Percentiles rank a stretch among this genome's conserved stretches.
Evolutionary conservation across 805 yeast species (phyloP).

Genomic region (Kodamaea kakaduensis): DNA sequence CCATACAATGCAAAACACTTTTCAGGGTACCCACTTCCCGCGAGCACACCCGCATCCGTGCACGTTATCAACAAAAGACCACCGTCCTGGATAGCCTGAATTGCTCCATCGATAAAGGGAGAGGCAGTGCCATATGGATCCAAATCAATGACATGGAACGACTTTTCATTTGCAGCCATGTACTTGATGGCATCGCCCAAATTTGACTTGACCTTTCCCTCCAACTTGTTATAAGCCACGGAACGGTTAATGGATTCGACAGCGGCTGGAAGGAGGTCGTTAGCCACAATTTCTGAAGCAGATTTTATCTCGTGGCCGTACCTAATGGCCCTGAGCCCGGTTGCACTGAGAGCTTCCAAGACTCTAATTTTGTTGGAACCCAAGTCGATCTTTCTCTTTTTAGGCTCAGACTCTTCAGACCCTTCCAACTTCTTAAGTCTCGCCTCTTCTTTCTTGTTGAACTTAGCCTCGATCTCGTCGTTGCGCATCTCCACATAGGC

Average conservation of each 20-base stretch:
- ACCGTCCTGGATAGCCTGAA: slow-evolving; percentile 76
- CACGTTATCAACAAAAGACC: slow-evolving; percentile 90
- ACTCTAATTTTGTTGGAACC: slow-evolving; percentile 44
- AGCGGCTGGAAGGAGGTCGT: slow-evolving; percentile 83
- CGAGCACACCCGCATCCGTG: slow-evolving; percentile 92
- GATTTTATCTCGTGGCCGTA: slow-evolving; percentile 88
- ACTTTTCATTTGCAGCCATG: slow-evolving; percentile 52
- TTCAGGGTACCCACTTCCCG: slow-evolving; percentile 95
- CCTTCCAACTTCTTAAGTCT: slow-evolving; percentile 9
- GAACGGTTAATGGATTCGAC: slow-evolving; percentile 75
- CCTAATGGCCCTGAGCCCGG: slow-evolving; percentile 90
- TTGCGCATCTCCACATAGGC: slow-evolving; percentile 76
- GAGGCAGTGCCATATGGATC: slow-evolving; percentile 98
- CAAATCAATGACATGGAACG: slow-evolving; percentile 82
- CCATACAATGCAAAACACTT: slow-evolving; percentile 95
- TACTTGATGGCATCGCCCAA: slow-evolving; percentile 88
- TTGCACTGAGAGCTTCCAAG: slow-evolving; percentile 89
- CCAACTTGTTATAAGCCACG: slow-evolving; percentile 60
- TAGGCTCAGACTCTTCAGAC: slow-evolving; percentile 7
- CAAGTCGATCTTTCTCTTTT: slow-evolving; percentile 14
- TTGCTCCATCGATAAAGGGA: slow-evolving; percentile 90
- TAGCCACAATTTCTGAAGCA: slow-evolving; percentile 73
- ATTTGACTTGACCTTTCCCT: slow-evolving; percentile 56
- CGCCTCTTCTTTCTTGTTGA: slow-evolving; percentile 19
- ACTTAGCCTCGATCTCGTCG: slow-evolving; percentile 27